Evolutionary conservation across 2,329 filamentous ascomycete genomes (phyloP), one percentile per base, ranked within the genome.

Genomic region (Mycogone perniciosa): DNA sequence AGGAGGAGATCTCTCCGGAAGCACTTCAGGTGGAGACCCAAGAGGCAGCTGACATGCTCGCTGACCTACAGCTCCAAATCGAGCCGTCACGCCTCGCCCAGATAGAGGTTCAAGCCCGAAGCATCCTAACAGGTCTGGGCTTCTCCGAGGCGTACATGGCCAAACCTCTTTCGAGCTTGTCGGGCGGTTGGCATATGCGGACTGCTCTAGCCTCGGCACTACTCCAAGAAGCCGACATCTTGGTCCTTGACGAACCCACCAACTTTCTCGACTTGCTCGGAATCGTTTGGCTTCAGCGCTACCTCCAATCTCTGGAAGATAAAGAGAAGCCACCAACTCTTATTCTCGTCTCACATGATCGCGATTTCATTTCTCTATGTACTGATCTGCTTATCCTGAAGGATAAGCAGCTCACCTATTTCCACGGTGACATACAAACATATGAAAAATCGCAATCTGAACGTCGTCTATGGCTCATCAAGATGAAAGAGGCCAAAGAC

Each of bases 171-270:
- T 72, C 74, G 1, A 81, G 80, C 34, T 72, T 95, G 2, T 93
- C 88, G 0, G 89, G 89, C 6, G 89, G 86, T 2, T 89, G 85
- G 85, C 79, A 76, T 54, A 89, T 88, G 81, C 79, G 86, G 7
- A 81, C 80, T 30, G 74, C 82, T 52, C 73, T 89, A 1, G 84
- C 85, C 2, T 73, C 74, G 3, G 80, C 82, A 0, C 73, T 95
- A 4, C 78, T 89, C 1, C 85, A 90, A 55, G 80, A 85, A 6
- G 80, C 84, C 0, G 88, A 95, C 57, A 81, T 95, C 2, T 74
- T 95, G 52, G 84, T 95, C 46, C 79, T 95, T 2, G 89, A 95
- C 64, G 89, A 95, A 63, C 89, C 89, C 0, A 95, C 89, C 33
- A 95, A 95, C 62, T 95, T 89, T 62, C 76, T 95, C 1, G 89